Base-by-base conservation (phyloP, 495 filamentous ascomycete species). In the Massariosphaeria phaeospora region DNA sequence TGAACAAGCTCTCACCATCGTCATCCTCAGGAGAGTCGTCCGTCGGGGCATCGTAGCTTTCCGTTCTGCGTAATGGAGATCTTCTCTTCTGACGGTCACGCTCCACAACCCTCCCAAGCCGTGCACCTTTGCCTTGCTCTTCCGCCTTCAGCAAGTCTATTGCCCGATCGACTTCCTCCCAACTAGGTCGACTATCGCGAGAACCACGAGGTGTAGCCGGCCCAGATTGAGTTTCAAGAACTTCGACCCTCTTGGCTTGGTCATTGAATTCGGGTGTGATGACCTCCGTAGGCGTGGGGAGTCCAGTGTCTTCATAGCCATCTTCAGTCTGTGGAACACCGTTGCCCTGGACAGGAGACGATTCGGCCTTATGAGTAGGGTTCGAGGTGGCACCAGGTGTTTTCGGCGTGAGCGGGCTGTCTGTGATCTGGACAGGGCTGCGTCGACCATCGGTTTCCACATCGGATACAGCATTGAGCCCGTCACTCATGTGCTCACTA, bases 361-460 rank as follows among this genome's bases (percentile, higher is more conserved):
- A 50, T 15, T 18, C 53, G 7, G 29, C 2, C 24, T 47, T 43
- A 13, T 33, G 13, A n/a, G 31, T 39, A 13, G 25, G 0, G 10
- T 43, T 20, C 11, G 36, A 48, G 26, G 30, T 20, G 12, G 18
- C 36, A 41, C 18, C 15, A 3, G 47, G 47, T 5, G 47, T 43
- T 8, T 6, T 30, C 3, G 44, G 27, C 8, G 44, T 35, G 6
- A 30, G 44, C 11, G 23, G 78, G 15, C 70, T 62, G 59, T 75
- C 76, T 2, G 67, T 67, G 31, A 72, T 63, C 0, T 65, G 67
- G 15, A 54, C 30, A 3, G 77, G 74, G 41, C 71, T 77, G 30
- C 67, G 48, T 3, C 48, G 48, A 5, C 63, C 57, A 39, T 69
- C 72, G 18, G 70, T 68, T 1, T 72, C 72, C 11, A 66, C 72